phyloP scores from a whole-genome alignment of 495 filamentous ascomycete genomes.

The Aspergillus carlsbadensis region DNA sequence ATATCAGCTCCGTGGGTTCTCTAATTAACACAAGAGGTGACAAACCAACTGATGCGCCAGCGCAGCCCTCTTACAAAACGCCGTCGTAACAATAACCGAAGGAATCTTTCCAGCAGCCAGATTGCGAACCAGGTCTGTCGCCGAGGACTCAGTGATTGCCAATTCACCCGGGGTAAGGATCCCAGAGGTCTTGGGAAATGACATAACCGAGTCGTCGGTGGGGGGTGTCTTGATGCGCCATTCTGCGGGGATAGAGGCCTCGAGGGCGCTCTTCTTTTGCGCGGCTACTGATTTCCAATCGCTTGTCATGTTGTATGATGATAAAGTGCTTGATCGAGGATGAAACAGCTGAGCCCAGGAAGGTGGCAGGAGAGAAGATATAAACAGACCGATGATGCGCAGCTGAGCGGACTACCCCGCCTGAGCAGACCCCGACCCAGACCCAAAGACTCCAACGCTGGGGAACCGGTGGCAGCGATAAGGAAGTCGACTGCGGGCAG shows the following conservation, averaged over 20 bases:
- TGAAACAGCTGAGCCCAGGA: too few relatives aligned
- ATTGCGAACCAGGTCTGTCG: slow-evolving; percentile 32
- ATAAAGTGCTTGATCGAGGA: too few relatives aligned
- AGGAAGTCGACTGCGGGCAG: too few relatives aligned
- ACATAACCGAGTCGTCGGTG: slow-evolving; percentile 34
- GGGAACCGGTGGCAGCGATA: too few relatives aligned
- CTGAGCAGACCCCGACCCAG: too few relatives aligned
- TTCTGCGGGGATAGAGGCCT: slow-evolving; percentile 24
- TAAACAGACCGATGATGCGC: too few relatives aligned
- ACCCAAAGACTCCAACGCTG: too few relatives aligned
- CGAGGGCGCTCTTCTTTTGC: too few relatives aligned
- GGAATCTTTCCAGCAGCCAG: slow-evolving; percentile 34
- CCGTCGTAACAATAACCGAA: slow-evolving; percentile 38
- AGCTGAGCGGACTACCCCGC: too few relatives aligned
- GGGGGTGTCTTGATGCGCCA: slow-evolving; percentile 26
- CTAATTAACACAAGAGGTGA: background rate
- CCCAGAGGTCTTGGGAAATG: slow-evolving; percentile 28
- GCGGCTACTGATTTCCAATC: too few relatives aligned
- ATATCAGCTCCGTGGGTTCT: background rate
- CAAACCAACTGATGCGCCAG: slow-evolving; percentile 43
- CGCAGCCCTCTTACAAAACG: slow-evolving; percentile 46
- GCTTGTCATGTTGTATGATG: too few relatives aligned
- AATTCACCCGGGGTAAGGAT: slow-evolving; percentile 36
- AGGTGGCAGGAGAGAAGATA: too few relatives aligned
- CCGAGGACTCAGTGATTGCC: slow-evolving; percentile 36